Conservation (phyloP, 1,284 basidiomycete species). For the Ganoderma lucidum region DNA sequence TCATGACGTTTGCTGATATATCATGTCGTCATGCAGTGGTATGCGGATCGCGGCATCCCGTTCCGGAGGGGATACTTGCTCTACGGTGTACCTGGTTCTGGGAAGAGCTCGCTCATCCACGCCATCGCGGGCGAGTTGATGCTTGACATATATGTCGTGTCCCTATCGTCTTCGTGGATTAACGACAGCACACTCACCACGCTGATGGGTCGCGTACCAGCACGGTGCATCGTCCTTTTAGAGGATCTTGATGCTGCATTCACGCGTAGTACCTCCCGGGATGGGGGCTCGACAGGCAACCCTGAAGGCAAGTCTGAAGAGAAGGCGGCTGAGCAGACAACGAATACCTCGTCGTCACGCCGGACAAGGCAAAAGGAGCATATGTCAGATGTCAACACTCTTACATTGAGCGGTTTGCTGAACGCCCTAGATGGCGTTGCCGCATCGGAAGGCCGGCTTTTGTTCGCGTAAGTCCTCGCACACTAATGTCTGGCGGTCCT, state of each 20-base stretch:
- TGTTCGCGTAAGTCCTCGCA: conserved; percentile 71
- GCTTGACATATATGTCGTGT: conserved; percentile 83
- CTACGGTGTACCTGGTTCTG: conserved; percentile 82
- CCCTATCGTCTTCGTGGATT: conserved; percentile 80
- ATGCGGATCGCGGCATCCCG: conserved; percentile 69
- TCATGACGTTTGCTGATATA: conserved; percentile 30
- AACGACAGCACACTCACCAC: conserved; percentile 79
- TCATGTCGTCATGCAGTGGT: conserved; percentile 47
- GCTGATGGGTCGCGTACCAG: conserved; percentile 83
- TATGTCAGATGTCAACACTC: conserved; percentile 79
- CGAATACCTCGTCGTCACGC: conserved; percentile 44
- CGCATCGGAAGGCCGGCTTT: conserved; percentile 81
- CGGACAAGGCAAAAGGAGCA: conserved; percentile 62
- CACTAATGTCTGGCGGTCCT: neutral
- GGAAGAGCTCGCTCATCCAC: conserved; percentile 85
- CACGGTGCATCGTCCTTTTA: conserved; percentile 83
- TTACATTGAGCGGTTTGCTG: conserved; percentile 81
- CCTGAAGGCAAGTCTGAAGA: conserved; percentile 49
- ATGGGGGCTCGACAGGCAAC: conserved; percentile 55
- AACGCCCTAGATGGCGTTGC: conserved; percentile 90
- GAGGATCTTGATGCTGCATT: conserved; percentile 89
- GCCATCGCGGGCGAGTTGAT: conserved; percentile 84
- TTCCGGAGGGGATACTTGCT: conserved; percentile 87
- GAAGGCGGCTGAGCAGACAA: conserved; percentile 41
- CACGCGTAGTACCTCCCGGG: conserved; percentile 72